phyloP scores from a whole-genome alignment of 805 yeast genomes.

The Lipomyces anomalus region DNA sequence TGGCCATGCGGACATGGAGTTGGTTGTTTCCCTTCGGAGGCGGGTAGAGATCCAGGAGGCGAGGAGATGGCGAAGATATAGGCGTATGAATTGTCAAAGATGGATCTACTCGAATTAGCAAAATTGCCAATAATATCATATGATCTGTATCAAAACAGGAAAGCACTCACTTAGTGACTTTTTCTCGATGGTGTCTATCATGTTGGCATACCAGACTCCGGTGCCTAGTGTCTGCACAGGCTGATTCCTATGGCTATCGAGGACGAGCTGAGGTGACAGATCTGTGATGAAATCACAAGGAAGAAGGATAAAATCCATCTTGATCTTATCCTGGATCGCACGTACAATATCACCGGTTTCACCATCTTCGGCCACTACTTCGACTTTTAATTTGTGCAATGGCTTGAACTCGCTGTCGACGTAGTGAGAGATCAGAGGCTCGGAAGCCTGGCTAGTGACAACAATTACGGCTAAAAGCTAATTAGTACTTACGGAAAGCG shows the following conservation, averaged over 20 bases:
- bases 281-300: conserved; percentile 95
- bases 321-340: conserved; percentile 37
- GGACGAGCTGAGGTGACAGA: conserved; percentile 80
- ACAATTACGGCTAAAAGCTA: conserved; percentile 45
- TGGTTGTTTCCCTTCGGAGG: conserved; percentile 44
- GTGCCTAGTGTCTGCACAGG: conserved; percentile 64
- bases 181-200: conserved; percentile 70
- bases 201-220: conserved; percentile 69
- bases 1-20: conserved; percentile 71
- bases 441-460: conserved; percentile 46
- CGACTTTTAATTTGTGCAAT: conserved; percentile 45
- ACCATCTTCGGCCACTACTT: conserved; percentile 46
- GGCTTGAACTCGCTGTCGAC: conserved; percentile 16
- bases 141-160: conserved; percentile 44
- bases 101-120: conserved; percentile 8
- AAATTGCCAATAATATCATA: too few species aligned
- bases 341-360: conserved; percentile 60
- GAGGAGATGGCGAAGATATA: conserved; percentile 35
- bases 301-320: conserved; percentile 62
- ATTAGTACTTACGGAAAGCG: conserved; percentile 46
- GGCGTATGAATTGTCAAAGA: conserved; percentile 34
- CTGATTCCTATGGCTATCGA: conserved; percentile 75
- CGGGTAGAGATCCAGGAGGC: conserved; percentile 66
- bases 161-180: conserved; percentile 53
- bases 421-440: conserved; percentile 39